Base-by-base conservation (phyloP, 192 early-diverging fungal genomes). In the Coemansia sp. region DNA sequence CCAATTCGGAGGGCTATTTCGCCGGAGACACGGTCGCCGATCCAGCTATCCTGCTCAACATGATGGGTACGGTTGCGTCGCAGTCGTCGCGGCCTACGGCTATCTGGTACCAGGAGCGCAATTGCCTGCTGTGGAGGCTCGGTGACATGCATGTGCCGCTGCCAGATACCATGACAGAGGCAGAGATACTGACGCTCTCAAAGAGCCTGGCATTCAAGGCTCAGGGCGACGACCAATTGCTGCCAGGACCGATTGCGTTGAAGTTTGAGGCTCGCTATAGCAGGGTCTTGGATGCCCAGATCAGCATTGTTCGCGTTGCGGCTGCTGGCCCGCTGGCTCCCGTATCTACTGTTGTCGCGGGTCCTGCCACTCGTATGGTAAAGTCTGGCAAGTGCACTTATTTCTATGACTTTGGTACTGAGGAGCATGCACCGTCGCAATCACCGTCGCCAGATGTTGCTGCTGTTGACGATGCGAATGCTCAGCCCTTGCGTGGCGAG, bases 311-410 rank as follows among this genome's bases (percentile, higher is more conserved):
- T 13, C 62, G 79, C 0, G 74, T 81, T 3, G 53, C 77, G 2
- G 70, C 66, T 28, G 69, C 63, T 14, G 43, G 32, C 50, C 42
- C 58, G 17, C 28, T 35, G 35, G 63, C 46, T 17, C 46, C 67
- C 0, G 64, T 17, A 30, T 32, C 62, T 2, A 17, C 64, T 2
- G 62, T 76, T 9, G 67, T 81, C 13, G 70, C 64, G 9, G 55
- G 61, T 0, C 66, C 69, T 7, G 53, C 64, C 13, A 59, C 65
- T 39, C 52, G 32, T 2, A 49, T 57, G 33, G 64, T 82, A 4
- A 70, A 66, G 50, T 82, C 80, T 39, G 80, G 80, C 53, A 76
- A 77, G 58, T 76, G 72, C 66, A 68, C 64, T 6, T 77, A 76
- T 26, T 66, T 66, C 6, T 63, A 46, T n/a, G 68, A n/a, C 32